These are phyloP conservation scores for Colletotrichum sp. DNA, from an alignment of 2,329 filamentous ascomycete genomes.

Conservation along the genomic window DNA sequence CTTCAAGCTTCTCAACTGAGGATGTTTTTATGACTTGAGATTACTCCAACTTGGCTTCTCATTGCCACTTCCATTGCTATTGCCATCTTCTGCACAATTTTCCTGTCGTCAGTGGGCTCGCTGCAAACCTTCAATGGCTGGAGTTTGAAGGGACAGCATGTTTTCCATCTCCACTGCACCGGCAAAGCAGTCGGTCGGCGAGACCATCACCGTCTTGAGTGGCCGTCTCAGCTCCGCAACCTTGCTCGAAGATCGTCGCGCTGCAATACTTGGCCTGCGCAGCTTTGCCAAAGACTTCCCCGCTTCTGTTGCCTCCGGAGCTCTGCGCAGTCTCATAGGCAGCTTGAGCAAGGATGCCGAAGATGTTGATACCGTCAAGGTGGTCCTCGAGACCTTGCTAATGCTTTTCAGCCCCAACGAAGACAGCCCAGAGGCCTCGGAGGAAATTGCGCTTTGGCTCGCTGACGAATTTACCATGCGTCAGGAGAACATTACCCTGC, in stretches of 20 bases:
- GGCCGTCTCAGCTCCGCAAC: slow-evolving; percentile 87
- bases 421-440: slow-evolving; percentile 86
- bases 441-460: slow-evolving; percentile 94
- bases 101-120: not conserved
- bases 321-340: slow-evolving; percentile 85
- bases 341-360: slow-evolving; percentile 87
- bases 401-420: slow-evolving; percentile 83
- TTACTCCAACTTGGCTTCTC: not conserved
- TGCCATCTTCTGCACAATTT: not conserved
- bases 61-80: not conserved
- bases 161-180: slow-evolving; percentile 75
- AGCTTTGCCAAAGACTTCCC: slow-evolving; percentile 98
- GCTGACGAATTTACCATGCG: slow-evolving; percentile 98
- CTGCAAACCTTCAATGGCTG: slow-evolving; percentile 13
- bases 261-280: slow-evolving; percentile 88
- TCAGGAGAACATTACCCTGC: slow-evolving; percentile 92
- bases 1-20: not conserved
- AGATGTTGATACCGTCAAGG: slow-evolving; percentile 95
- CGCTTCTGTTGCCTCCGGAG: slow-evolving; percentile 91
- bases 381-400: slow-evolving; percentile 91
- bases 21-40: not conserved
- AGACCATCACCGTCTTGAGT: slow-evolving; percentile 91
- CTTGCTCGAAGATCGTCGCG: slow-evolving; percentile 90
- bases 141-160: slow-evolving; percentile 42
- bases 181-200: slow-evolving; percentile 93